Conservation (phyloP, 2,329 filamentous ascomycete species). For the Xenoacremonium recifei region DNA sequence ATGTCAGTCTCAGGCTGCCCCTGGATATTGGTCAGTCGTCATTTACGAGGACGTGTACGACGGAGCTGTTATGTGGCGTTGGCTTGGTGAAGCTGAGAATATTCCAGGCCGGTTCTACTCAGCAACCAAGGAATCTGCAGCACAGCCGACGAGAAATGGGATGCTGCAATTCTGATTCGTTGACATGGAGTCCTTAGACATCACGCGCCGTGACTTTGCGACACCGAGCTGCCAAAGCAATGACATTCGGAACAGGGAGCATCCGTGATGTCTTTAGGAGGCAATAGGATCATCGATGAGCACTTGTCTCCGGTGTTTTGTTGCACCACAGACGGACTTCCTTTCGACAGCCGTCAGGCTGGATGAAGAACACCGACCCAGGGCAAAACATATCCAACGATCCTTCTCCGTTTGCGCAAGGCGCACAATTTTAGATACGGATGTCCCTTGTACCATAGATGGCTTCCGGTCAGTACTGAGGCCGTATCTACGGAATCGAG, state of each 20-base stretch:
- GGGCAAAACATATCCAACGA: constrained; percentile 13
- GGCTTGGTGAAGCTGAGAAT: constrained; percentile 6
- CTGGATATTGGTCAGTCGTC: constrained; percentile 11
- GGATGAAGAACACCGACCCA: constrained; percentile 9
- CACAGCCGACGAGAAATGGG: constrained; percentile 9
- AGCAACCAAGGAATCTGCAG: constrained; percentile 16
- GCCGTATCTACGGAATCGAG: too few relatives aligned
- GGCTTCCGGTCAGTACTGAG: neutral
- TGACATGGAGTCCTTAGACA: too few relatives aligned
- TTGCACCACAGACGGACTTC: constrained; percentile 22
- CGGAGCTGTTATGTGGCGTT: constrained; percentile 12
- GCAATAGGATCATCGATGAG: neutral
- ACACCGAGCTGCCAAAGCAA: constrained; percentile 2
- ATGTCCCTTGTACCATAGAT: too few relatives aligned
- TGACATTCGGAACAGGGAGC: constrained; percentile 7
- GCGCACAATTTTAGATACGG: neutral
- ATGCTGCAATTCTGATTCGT: constrained; percentile 8
- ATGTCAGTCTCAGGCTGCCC: constrained; percentile 18
- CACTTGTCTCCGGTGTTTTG: constrained; percentile 16
- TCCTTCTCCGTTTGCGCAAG: constrained; percentile 9
- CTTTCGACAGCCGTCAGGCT: constrained; percentile 14
- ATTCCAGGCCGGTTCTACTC: constrained; percentile 17
- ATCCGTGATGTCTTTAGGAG: neutral
- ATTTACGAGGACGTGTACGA: constrained; percentile 14
- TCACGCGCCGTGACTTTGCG: too few relatives aligned